phyloP scores from a whole-genome alignment of 2,329 filamentous ascomycete genomes.

The Rhexocercosporidium sp. region DNA sequence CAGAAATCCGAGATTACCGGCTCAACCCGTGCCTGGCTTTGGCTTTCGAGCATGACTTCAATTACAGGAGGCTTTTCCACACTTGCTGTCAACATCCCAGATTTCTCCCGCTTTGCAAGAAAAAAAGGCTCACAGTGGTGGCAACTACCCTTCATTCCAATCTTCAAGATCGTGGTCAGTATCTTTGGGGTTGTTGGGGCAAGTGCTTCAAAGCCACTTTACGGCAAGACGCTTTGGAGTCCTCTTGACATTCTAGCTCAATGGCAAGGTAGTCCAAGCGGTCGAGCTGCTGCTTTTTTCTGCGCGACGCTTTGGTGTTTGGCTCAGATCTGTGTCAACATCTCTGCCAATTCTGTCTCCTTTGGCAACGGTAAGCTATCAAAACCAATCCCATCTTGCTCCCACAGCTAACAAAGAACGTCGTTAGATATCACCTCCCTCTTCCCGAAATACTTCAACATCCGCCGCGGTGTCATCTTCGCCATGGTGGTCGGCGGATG shows the following conservation, averaged over 20 bases:
- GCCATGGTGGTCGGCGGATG: slow-evolving; percentile 49
- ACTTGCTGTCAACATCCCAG: slow-evolving; percentile 37
- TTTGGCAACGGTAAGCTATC: slow-evolving; percentile 34
- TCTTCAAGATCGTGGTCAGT: slow-evolving; percentile 29
- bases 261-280: slow-evolving; percentile 35
- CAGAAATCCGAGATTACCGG: slow-evolving; percentile 19
- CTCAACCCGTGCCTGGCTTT: slow-evolving; percentile 19
- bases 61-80: slow-evolving; percentile 29
- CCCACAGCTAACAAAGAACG: neutral
- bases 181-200: slow-evolving; percentile 33
- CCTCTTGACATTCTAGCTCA: slow-evolving; percentile 32
- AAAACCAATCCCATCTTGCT: neutral
- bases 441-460: slow-evolving; percentile 55
- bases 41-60: slow-evolving; percentile 25
- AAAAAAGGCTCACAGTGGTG: slow-evolving; percentile 20
- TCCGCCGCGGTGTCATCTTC: slow-evolving; percentile 49
- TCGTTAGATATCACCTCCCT: slow-evolving; percentile 48
- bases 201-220: slow-evolving; percentile 31
- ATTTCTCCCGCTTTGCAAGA: slow-evolving; percentile 35
- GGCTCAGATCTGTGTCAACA: slow-evolving; percentile 44
- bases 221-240: slow-evolving; percentile 35
- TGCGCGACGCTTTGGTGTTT: slow-evolving; percentile 31
- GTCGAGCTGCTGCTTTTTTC: slow-evolving; percentile 36
- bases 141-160: slow-evolving; percentile 29
- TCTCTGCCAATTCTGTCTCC: slow-evolving; percentile 45